phyloP scores from a whole-genome alignment of 2,329 filamentous ascomycete species.

The Aspergillus sp. region DNA sequence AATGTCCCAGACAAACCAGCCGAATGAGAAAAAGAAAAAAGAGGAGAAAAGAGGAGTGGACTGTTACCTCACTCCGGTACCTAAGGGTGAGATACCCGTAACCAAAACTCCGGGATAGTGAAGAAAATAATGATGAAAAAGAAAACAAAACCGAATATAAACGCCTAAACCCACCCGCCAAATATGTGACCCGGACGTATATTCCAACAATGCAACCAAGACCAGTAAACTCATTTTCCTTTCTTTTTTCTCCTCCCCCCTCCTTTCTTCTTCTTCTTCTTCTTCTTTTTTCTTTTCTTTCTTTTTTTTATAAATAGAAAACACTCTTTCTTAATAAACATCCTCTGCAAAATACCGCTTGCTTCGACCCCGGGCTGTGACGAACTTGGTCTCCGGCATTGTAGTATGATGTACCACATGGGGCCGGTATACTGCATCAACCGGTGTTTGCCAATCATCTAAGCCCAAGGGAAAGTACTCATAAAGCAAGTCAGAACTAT shows the following conservation, averaged over 20 bases:
- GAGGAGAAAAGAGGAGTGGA: neutral
- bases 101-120: no score
- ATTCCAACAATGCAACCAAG: no score
- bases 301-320: neutral
- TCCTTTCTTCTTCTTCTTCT: no score
- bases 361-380: constrained; percentile 57
- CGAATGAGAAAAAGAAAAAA: neutral
- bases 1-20: neutral
- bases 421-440: constrained; percentile 82
- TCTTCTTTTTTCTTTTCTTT: no score
- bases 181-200: no score
- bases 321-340: constrained; percentile 21
- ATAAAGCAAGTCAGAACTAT: constrained; percentile 77
- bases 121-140: no score
- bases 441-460: constrained; percentile 86
- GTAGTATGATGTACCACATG: constrained; percentile 87
- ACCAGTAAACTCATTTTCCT: no score
- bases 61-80: constrained; percentile 1
- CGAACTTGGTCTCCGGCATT: constrained; percentile 63
- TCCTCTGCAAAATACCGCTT: constrained; percentile 66
- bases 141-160: no score
- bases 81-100: no score
- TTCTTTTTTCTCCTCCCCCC: no score
- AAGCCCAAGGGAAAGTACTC: constrained; percentile 90
- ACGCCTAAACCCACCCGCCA: no score